Base-by-base conservation (phyloP, 768 basidiomycete species). In the Kwoniella newhampshirensis region DNA sequence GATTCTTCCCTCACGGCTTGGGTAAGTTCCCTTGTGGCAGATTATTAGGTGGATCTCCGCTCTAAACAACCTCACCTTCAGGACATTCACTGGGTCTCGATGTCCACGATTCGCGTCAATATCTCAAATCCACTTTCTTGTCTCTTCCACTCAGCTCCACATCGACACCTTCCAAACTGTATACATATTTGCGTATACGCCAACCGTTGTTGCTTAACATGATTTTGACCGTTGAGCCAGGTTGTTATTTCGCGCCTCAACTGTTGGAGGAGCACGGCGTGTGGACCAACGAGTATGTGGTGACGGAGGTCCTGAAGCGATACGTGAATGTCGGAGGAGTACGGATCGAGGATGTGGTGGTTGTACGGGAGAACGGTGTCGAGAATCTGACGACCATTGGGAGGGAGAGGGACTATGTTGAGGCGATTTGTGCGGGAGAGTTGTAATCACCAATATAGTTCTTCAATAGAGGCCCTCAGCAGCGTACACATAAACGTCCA, bases 151-250 rank as follows among this genome's bases (percentile, higher is more conserved):
- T 59, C 1, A 39, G 54, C 11, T 69, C 73, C 25, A 52, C 61
- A 11, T 69, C 77, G 2, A 84, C 87, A 62, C 81, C 83, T 43
- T 32, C 54, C 15, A 84, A 81, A 58, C 85, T 94, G 53, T 91
- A 92, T 75, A 80, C 80, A 7, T 89, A 90, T 74, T 79, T 99
- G 28, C 81, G 94, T 37, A 81, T 96, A 28, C 79, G 91, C 42
- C 78, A 89, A 36, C 85, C 86, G 1, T 77, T 97, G 18, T 81
- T 84, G 67, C 78, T 79, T 11, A 85, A 86, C 9, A 94, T 96
- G 89, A 87, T 97, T 1, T 66, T 92, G 85, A 94, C 92, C 0
- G 88, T 93, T 9, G 92, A 96, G 63, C 92, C 92, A 0, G 91
- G 75, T 0, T 73, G 86, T 64, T 92, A 92, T 75, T 93, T 92